Percentiles rank a stretch among this genome's conserved stretches.
phyloP scores from a whole-genome alignment of 2,329 filamentous ascomycete genomes.

The Escovopsis sp. region DNA sequence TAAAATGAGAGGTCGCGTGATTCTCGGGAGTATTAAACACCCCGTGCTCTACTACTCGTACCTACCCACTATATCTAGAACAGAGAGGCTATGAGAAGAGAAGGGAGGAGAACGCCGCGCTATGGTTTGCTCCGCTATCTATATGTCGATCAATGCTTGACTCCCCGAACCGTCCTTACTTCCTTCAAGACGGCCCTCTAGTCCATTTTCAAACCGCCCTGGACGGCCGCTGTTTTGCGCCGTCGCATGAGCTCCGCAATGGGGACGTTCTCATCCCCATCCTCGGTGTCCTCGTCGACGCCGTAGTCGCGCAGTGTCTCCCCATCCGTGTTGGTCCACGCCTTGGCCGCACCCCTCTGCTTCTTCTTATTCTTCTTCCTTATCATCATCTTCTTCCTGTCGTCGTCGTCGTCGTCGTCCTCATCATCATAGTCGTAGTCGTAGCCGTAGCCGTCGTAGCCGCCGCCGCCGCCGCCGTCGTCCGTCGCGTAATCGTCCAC shows the following conservation, averaged over 20 bases:
- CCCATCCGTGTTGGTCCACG: conserved; percentile 63
- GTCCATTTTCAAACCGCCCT: background rate
- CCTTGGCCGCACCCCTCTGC: conserved; percentile 21
- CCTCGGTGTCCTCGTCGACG: conserved; percentile 60
- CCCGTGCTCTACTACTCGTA: too few relatives aligned
- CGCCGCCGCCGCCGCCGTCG: too few relatives aligned
- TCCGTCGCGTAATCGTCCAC: conserved; percentile 34
- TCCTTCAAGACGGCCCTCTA: too few relatives aligned
- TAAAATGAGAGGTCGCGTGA: too few relatives aligned
- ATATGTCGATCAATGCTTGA: background rate
- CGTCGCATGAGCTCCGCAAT: conserved; percentile 51
- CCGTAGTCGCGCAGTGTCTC: conserved; percentile 63
- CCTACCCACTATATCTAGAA: too few relatives aligned
- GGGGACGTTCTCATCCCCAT: conserved; percentile 46
- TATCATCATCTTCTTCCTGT: conserved; percentile 8
- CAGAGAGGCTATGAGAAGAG: too few relatives aligned
- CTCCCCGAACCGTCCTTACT: conserved; percentile 10
- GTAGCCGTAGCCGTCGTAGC: conserved; percentile 45
- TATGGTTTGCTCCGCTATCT: background rate
- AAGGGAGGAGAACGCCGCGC: too few relatives aligned
- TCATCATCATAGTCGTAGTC: conserved; percentile 29
- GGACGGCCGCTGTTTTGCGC: conserved; percentile 23
- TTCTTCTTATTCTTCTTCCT: conserved; percentile 23
- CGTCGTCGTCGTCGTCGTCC: conserved; percentile 20
- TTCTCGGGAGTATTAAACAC: too few relatives aligned